Evolutionary conservation across 2,329 filamentous ascomycete species (phyloP).

Genomic region (Aspergillus sp.): DNA sequence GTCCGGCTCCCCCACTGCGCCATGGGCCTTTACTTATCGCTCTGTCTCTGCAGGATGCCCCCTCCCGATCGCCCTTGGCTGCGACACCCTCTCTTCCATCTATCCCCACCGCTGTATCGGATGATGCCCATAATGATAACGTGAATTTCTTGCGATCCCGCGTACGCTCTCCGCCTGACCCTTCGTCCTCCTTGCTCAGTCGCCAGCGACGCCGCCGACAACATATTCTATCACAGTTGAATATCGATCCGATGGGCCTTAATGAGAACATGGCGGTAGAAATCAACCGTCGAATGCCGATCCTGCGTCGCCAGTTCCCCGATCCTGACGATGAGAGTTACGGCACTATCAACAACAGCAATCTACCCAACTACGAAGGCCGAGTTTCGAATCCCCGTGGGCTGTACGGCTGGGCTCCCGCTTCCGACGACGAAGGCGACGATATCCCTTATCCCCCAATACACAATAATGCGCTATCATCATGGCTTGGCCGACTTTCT

Average conservation of each 20-base stretch:
- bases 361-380: constrained; percentile 54
- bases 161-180: constrained; percentile 28
- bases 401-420: constrained; percentile 62
- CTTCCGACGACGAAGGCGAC: constrained; percentile 38
- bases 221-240: constrained; percentile 24
- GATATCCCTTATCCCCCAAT: constrained; percentile 31
- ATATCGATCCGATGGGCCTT: constrained; percentile 37
- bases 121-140: constrained; percentile 51
- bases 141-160: constrained; percentile 51
- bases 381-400: constrained; percentile 54
- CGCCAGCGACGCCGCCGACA: constrained; percentile 35
- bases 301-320: constrained; percentile 40
- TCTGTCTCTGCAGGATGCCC: constrained; percentile 15
- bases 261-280: constrained; percentile 35
- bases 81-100: constrained; percentile 47
- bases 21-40: neutral
- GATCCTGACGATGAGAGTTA: constrained; percentile 39
- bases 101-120: constrained; percentile 46
- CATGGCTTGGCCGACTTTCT: constrained; percentile 28
- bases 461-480: constrained; percentile 26
- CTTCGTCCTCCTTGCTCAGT: constrained; percentile 25
- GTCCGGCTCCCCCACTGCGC: constrained; percentile 2
- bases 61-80: constrained; percentile 22
- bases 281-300: constrained; percentile 45
- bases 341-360: constrained; percentile 32